Evolutionary conservation across 768 basidiomycete species (phyloP), one percentile per base, ranked within the genome.

Genomic region (Termitomyces eurrhizus): DNA sequence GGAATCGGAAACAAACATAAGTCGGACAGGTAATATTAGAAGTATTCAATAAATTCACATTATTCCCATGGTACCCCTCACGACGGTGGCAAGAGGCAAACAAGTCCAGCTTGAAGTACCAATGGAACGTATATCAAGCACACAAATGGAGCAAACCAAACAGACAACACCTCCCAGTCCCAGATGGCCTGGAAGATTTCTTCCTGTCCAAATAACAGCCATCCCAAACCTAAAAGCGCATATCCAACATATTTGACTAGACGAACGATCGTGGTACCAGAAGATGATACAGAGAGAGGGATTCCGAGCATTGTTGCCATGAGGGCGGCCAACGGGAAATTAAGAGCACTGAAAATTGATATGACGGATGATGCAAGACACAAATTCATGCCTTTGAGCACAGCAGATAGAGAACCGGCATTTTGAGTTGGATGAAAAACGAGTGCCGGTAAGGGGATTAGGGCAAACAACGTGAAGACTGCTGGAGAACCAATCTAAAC

Each of bases 341-440:
- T 97, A 70, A 97, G 85, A 61, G 97, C 87, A 16, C 93, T 89
- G 33, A 86, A 87, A 41, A 92, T 85, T 13, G 83, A 94, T 63
- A 97, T 89, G 53, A 94, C 81, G 1, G 91, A 89, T 3, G 96
- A 96, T 26, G 92, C 84, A 50, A 91, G 73, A 71, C 95, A 92
- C 32, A 95, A 83, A 66, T 89, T 90, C 62, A 93, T 76, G 0
- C 89, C 78, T 65, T 91, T 87, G 45, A 95, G 75, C 18, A 90
- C 74, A 18, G 73, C 68, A 18, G 78, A 82, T 39, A 75, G 69
- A 24, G 77, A 78, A 55, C 78, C 79, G 14, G 62, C 61, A 44
- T 71, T 73, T 24, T 69, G 56, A 37, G 61, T 49, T 13, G 68
- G 60, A 18, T 66, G 13, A 16, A 74, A 56, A 35, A 69, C 59